These are phyloP conservation scores for Pontederia paniculata DNA, from an alignment of 176 grass and related monocot species.

Conservation along the genomic window DNA sequence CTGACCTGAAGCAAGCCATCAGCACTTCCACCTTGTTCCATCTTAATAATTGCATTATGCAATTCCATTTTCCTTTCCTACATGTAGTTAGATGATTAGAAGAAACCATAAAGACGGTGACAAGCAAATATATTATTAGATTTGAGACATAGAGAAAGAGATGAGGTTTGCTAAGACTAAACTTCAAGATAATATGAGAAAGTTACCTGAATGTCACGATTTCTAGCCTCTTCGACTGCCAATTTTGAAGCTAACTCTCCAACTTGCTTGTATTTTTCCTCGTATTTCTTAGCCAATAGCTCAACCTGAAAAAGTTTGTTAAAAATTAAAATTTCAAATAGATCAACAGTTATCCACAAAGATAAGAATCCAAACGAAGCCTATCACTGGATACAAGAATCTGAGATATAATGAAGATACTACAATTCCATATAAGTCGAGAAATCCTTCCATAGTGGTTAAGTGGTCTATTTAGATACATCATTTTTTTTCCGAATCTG, in stretches of 20 bases:
- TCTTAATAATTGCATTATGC: slow-evolving; percentile 83
- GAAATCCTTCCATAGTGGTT: no score
- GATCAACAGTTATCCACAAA: not conserved
- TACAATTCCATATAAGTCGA: no score
- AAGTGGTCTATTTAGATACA: no score
- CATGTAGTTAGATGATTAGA: slow-evolving; percentile 12
- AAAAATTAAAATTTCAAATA: slow-evolving; percentile 10
- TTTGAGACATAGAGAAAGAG: not conserved
- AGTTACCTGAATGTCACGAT: slow-evolving; percentile 79
- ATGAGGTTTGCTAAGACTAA: not conserved
- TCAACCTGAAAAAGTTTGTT: slow-evolving; percentile 56
- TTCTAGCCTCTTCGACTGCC: slow-evolving; percentile 71
- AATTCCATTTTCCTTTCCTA: slow-evolving; percentile 95
- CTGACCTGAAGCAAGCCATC: slow-evolving; percentile 98
- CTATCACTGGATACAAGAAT: no score
- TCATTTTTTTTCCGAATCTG: no score
- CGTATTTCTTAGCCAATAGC: slow-evolving; percentile 82
- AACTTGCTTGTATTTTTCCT: slow-evolving; percentile 99
- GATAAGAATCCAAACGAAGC: no score
- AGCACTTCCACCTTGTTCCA: slow-evolving; percentile 95
- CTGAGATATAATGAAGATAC: no score
- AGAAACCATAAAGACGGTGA: not conserved
- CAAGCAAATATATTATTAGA: not conserved
- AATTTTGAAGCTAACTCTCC: slow-evolving; percentile 90
- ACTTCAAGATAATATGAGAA: not conserved